Base-by-base conservation (phyloP, 129 eudicot genomes). In the Erigeron canadensis region DNA sequence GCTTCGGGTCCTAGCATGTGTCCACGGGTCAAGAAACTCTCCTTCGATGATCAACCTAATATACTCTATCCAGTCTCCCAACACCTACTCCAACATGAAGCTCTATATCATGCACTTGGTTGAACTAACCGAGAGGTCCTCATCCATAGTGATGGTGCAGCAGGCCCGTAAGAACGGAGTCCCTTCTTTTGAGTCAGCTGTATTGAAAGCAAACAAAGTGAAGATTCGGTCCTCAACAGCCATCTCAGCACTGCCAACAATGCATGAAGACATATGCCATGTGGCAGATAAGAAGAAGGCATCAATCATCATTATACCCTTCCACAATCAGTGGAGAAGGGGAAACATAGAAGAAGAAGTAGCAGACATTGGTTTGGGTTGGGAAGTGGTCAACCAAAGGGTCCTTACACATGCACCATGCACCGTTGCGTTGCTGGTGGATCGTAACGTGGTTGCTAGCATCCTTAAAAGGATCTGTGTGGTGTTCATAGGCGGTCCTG, bases 261-360 rank as follows among this genome's bases (percentile, higher is more conserved):
- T 89, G 96, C 96, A 89, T 65, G 88, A 84, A 73, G 93, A 89
- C 46, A 81, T 89, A 41, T 82, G 89, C 77, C 88, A 86, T 13
- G 92, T 86, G 70, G 93, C 93, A 7, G 82, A 76, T 11, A 74
- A 77, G 28, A 89, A 89, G 77, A 67, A 34, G 73, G 93, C 74
- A 47, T 67, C 77, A 11, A 70, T 86, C 82, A 57, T 86, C 70
- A 48, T 89, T 4, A 44, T 86, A 17, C 96, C 96, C 3, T 82
- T 89, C 60, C 92, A 80, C 56, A 84, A 80, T 77, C 74, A 10
- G 11, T 79, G 90, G 81, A 72, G 81, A 44, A 72, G 44, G 19
- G 46, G 65, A 17, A 81, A 71, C 34, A 79, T 65, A 10, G 82
- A 78, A 19, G 85, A 67, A 43, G 77, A 70, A 45, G 80, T 72